Evolutionary conservation across 2,329 filamentous ascomycete genomes (phyloP).

Genomic region (Pyricularia sp.): DNA sequence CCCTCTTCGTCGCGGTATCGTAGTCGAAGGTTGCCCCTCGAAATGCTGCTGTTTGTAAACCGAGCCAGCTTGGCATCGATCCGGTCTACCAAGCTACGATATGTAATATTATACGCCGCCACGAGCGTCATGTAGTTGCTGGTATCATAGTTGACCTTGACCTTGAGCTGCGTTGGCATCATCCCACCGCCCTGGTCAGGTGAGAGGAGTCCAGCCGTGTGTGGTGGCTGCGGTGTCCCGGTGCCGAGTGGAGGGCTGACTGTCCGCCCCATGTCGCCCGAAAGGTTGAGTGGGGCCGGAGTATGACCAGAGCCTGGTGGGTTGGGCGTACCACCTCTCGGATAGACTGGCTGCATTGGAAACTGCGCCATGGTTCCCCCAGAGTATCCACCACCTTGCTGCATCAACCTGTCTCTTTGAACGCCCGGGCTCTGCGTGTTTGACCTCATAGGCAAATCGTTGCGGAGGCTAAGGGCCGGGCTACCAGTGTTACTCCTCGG

Average conservation of each 20-base stretch:
- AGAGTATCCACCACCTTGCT: constrained; percentile 30
- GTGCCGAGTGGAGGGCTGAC: constrained; percentile 22
- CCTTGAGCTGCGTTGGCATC: constrained; percentile 69
- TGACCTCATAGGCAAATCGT: constrained; percentile 51
- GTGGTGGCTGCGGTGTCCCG: constrained; percentile 19
- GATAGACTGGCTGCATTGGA: constrained; percentile 39
- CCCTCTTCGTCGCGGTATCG: constrained; percentile 88
- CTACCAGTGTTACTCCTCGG: constrained; percentile 74
- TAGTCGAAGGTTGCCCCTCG: constrained; percentile 68
- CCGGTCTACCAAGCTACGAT: constrained; percentile 83
- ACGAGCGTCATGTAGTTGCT: constrained; percentile 92
- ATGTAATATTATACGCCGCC: constrained; percentile 88
- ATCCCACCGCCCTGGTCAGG: constrained; percentile 20
- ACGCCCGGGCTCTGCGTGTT: constrained; percentile 59
- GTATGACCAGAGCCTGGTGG: constrained; percentile 16
- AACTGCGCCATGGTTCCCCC: constrained; percentile 42
- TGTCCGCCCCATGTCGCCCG: constrained; percentile 13
- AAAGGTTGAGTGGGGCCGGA: constrained; percentile 22
- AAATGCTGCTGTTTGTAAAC: constrained; percentile 74
- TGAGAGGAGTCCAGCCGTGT: constrained; percentile 18
- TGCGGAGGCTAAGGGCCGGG: constrained; percentile 39
- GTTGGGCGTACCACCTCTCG: constrained; percentile 32
- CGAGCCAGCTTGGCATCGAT: constrained; percentile 90
- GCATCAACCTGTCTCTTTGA: constrained; percentile 46
- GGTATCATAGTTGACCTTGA: constrained; percentile 79